Evolutionary conservation across 192 early-diverging fungal genomes (phyloP).

Genomic region (Coemansia sp.): DNA sequence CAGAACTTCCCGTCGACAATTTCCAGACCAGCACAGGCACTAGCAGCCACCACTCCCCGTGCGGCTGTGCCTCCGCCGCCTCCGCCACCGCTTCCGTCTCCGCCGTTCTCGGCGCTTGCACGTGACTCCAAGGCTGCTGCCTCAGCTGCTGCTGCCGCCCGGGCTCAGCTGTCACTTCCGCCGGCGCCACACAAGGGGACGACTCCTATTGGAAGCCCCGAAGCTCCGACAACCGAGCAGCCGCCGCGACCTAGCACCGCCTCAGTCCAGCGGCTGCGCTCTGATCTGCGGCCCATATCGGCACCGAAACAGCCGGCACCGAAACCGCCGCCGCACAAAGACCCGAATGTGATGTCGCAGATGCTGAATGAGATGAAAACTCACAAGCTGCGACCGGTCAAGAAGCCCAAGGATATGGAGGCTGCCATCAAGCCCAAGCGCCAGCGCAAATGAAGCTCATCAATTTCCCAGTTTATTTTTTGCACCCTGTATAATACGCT

Average conservation of each 20-base stretch:
- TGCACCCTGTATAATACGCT: no score
- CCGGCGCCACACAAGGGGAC: not conserved
- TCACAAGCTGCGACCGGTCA: constrained; percentile 36
- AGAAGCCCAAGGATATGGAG: constrained; percentile 49
- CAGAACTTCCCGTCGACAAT: no score
- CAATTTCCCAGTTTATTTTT: not conserved
- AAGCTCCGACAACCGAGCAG: not conserved
- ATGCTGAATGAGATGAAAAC: constrained; percentile 49
- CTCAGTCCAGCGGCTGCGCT: constrained; percentile 12
- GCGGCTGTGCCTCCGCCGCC: constrained; percentile 10
- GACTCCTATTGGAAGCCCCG: not conserved
- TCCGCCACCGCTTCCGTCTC: constrained; percentile 21
- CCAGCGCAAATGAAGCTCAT: not conserved
- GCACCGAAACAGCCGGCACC: not conserved
- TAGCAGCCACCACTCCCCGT: constrained; percentile 3
- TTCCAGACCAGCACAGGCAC: no score
- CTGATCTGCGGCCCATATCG: constrained; percentile 20
- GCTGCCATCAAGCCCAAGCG: not conserved
- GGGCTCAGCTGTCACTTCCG: constrained; percentile 8
- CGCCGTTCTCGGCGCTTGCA: constrained; percentile 2
- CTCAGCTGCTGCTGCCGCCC: not conserved
- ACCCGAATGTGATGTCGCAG: constrained; percentile 48
- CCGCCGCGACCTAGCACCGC: constrained; percentile 1
- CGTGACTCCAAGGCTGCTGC: not conserved
- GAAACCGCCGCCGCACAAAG: constrained; percentile 33